These are phyloP conservation scores for Sanguinoderma infundibulare DNA, from an alignment of 1,284 basidiomycete species.

Conservation along the genomic window DNA sequence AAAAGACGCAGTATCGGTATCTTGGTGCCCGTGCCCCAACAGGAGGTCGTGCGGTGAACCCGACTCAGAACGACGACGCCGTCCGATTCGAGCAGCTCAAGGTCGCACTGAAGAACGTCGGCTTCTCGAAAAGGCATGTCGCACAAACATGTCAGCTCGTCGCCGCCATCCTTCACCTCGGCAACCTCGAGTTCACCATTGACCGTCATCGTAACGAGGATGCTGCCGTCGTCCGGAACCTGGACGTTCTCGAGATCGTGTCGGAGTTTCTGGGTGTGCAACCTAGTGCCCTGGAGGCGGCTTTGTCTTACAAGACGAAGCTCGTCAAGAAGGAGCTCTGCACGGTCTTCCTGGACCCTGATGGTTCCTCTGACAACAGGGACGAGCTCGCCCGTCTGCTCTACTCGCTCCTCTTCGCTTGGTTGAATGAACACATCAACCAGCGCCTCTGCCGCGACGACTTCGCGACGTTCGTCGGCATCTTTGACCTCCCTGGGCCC, in stretches of 20 bases:
- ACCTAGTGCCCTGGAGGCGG: constrained; percentile 76
- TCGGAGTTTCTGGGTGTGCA: constrained; percentile 92
- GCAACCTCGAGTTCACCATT: constrained; percentile 93
- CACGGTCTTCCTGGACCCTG: constrained; percentile 94
- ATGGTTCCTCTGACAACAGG: constrained; percentile 90
- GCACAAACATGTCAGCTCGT: constrained; percentile 94
- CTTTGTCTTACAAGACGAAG: constrained; percentile 91
- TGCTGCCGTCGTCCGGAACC: constrained; percentile 85
- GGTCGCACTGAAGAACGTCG: constrained; percentile 90
- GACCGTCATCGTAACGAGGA: constrained; percentile 86
- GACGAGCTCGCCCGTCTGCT: constrained; percentile 94
- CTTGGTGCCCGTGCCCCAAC: constrained; percentile 68
- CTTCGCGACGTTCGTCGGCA: constrained; percentile 90
- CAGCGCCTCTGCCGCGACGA: constrained; percentile 92
- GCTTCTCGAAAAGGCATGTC: constrained; percentile 91
- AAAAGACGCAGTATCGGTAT: constrained; percentile 83
- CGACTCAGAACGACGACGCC: constrained; percentile 72
- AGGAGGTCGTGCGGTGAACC: constrained; percentile 32
- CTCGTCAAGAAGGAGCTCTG: constrained; percentile 94
- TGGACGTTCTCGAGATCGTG: constrained; percentile 79
- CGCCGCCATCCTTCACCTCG: constrained; percentile 94
- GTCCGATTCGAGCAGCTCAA: constrained; percentile 91
- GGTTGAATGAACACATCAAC: constrained; percentile 97
- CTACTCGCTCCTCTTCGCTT: constrained; percentile 94
- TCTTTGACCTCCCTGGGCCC: constrained; percentile 95